Evolutionary conservation across 2,329 filamentous ascomycete genomes (phyloP), one percentile per base, ranked within the genome.

Genomic region (Tothia fuscella): DNA sequence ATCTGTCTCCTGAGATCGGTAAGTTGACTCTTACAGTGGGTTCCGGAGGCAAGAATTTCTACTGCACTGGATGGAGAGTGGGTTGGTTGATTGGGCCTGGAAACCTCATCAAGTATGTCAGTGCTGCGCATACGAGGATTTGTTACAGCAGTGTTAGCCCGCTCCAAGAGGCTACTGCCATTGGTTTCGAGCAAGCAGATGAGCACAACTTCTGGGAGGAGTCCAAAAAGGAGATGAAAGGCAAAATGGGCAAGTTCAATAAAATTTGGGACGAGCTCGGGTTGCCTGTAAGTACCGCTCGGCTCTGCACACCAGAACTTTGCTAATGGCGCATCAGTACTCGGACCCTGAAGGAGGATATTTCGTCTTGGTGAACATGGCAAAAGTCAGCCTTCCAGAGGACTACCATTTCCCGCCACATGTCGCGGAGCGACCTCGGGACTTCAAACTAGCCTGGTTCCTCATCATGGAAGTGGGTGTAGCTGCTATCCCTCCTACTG

Each of bases 41-140:
- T 16, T 94, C 87, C 0, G 91, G 87, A 1, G 91, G 91, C 53
- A 98, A 98, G 73, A 93, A 91, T 68, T 98, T 98, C 63, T 96
- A 96, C 57, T 86, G 85, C 43, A 98, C 91, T 0, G 91, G 91
- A 36, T 98, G 91, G 91, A 80, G 91, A 44, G 88, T 96, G 50
- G 84, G 91, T 42, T 98, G 89, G 78, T 69, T 98, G 28, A 91
- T 96, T 56, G 91, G 91, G 0, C 86, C 84, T 0, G 76, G 85
- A 41, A 76, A 94, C 47, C 69, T 96, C 40, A 87, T 96, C 64
- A 82, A 93, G 58, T 84, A 94, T 58, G 89, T 94, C 25, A 78
- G 83, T 9, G 86, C 86, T 14, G 91, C 91, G 1, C 91, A 98
- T 61, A 96, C 89, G 0, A 77, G 89, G 41, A 96, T 98, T 57